phyloP scores from a whole-genome alignment of 1,284 basidiomycete species.

The Rhodotorula sp. region DNA sequence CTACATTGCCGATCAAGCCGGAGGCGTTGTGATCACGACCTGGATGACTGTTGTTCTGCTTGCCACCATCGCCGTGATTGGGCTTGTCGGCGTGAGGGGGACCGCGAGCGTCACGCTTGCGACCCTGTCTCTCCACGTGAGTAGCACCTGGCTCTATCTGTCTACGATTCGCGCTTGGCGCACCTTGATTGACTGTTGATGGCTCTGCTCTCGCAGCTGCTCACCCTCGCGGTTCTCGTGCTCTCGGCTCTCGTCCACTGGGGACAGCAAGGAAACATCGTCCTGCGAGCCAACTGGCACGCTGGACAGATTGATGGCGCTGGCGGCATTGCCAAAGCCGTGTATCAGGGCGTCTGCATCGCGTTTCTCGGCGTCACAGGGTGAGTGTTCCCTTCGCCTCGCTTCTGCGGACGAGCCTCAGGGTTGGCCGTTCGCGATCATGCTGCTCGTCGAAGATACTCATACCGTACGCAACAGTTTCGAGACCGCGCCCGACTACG shows the following conservation, averaged over 20 bases:
- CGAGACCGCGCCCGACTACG: slow-evolving; percentile 61
- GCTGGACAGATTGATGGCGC: slow-evolving; percentile 47
- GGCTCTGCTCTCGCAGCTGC: slow-evolving; percentile 48
- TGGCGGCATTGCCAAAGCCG: slow-evolving; percentile 53
- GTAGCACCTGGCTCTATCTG: slow-evolving; percentile 36
- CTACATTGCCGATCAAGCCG: slow-evolving; percentile 63
- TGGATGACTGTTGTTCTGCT: slow-evolving; percentile 59
- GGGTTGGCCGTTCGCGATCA: background rate
- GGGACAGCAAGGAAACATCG: slow-evolving; percentile 57
- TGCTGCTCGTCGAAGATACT: background rate
- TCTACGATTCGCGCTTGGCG: background rate
- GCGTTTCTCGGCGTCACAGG: slow-evolving; percentile 70
- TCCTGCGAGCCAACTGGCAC: slow-evolving; percentile 62
- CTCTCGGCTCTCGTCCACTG: slow-evolving; percentile 59
- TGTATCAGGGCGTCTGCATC: slow-evolving; percentile 67
- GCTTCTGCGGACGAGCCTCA: too few species aligned
- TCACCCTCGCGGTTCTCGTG: slow-evolving; percentile 61
- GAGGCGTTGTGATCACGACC: slow-evolving; percentile 58
- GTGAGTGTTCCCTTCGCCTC: slow-evolving; percentile 46
- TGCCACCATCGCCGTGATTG: slow-evolving; percentile 59
- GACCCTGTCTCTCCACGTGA: slow-evolving; percentile 63
- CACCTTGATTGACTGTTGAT: background rate
- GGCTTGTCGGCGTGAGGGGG: slow-evolving; percentile 61
- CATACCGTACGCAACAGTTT: slow-evolving; percentile 52
- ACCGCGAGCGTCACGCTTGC: slow-evolving; percentile 56